Percentiles rank a stretch among this genome's conserved stretches.
Conservation (phyloP, 345 rosid genomes). For the Viola odorata region DNA sequence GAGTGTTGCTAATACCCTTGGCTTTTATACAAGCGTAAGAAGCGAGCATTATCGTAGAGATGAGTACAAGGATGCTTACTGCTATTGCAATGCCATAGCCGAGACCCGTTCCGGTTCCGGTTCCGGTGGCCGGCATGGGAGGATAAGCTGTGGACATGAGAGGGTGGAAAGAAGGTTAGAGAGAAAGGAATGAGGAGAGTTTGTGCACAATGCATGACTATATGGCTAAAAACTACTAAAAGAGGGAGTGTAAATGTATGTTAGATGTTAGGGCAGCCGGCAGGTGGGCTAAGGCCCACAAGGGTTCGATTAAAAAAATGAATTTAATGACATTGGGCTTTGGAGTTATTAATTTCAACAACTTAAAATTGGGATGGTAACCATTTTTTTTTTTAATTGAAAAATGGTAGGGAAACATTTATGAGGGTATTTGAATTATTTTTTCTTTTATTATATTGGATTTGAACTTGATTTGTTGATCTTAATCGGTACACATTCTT, state of each 20-base stretch:
- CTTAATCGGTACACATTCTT: no score
- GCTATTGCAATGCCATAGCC: slow-evolving; percentile 84
- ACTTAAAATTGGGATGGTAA: no score
- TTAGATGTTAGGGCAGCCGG: background rate
- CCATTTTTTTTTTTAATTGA: background rate
- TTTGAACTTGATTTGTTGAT: background rate
- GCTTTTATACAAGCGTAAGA: slow-evolving; percentile 58
- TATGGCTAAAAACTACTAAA: background rate
- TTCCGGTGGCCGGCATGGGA: slow-evolving; percentile 39
- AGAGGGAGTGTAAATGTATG: background rate
- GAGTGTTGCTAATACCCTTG: slow-evolving; percentile 24
- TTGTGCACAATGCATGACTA: background rate
- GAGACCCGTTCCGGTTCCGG: no score
- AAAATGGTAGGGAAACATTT: slow-evolving; percentile 5
- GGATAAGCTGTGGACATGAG: slow-evolving; percentile 43
- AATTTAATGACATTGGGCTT: no score
- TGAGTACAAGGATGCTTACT: slow-evolving; percentile 73
- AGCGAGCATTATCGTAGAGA: slow-evolving; percentile 69
- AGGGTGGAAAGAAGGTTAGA: background rate
- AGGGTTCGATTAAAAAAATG: background rate
- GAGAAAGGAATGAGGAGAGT: background rate
- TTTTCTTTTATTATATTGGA: background rate
- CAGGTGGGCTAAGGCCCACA: background rate
- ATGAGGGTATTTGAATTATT: slow-evolving; percentile 2
- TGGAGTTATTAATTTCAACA: no score